Evolutionary conservation across 208 protist species (phyloP).

Genomic region (Trichomonas gallinae): DNA sequence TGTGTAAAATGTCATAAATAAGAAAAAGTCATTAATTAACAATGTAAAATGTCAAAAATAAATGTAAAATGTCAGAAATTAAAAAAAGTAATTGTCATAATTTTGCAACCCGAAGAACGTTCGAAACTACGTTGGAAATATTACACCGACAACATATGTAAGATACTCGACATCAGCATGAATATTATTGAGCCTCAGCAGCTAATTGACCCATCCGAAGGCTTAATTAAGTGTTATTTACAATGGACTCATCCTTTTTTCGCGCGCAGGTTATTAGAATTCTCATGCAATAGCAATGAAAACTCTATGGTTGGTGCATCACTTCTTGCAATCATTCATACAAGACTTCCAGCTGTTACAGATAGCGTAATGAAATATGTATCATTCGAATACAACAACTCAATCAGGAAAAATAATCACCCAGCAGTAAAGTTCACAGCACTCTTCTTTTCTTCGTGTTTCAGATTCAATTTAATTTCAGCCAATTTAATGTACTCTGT

Average conservation of each 20-base stretch:
- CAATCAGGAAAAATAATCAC: not conserved
- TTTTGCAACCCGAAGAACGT: not conserved
- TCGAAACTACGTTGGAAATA: not conserved
- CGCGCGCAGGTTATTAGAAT: not conserved
- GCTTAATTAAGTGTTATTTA: not conserved
- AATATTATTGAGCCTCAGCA: not conserved
- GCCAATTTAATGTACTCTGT: not conserved
- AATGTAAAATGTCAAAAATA: too few species aligned
- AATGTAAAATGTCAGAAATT: too few species aligned
- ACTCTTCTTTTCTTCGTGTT: not conserved
- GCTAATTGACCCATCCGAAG: not conserved
- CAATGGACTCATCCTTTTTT: not conserved
- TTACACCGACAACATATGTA: not conserved
- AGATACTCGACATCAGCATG: not conserved
- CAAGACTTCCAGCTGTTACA: not conserved
- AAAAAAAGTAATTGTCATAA: not conserved
- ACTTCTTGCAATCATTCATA: not conserved
- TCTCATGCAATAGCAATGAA: not conserved
- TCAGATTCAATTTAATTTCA: not conserved
- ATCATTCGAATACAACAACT: not conserved
- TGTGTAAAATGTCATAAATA: too few species aligned
- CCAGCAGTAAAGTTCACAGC: not conserved
- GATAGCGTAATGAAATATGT: not conserved
- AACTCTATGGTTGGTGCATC: not conserved
- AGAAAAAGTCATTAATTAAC: too few species aligned